Conservation (phyloP, 23 red algal genomes). For the Gracilaria caudata region DNA sequence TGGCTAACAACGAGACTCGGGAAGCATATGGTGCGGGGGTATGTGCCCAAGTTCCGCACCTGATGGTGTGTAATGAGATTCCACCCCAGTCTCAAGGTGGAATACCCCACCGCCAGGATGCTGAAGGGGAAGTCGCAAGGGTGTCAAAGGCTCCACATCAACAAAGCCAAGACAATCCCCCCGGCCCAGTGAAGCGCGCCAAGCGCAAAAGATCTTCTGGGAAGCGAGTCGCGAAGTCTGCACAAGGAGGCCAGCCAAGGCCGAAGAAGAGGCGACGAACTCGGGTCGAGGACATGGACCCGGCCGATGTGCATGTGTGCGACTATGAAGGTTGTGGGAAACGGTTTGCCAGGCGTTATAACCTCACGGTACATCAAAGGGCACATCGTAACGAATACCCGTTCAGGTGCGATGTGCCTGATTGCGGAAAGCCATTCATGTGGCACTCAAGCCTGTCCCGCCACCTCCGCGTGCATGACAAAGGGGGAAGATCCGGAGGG, state of each 20-base stretch:
- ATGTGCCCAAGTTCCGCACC: neutral
- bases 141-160: neutral
- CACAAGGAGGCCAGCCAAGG: neutral
- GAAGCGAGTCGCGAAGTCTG: neutral
- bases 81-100: neutral
- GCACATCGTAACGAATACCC: conserved; percentile 65
- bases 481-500: neutral
- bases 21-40: neutral
- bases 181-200: neutral
- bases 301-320: conserved; percentile 41
- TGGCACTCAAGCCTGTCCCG: conserved; percentile 66
- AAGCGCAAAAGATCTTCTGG: neutral
- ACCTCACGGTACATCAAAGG: conserved; percentile 78
- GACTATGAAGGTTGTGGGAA: conserved; percentile 42
- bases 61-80: neutral
- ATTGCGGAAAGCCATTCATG: conserved; percentile 69
- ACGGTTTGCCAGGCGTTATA: conserved; percentile 74
- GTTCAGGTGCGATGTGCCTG: conserved; percentile 40
- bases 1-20: neutral
- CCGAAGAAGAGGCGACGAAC: conserved; percentile 21
- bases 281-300: conserved; percentile 47
- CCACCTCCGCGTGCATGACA: conserved; percentile 43
- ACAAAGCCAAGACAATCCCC: neutral
- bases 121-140: neutral
- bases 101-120: neutral